Conservation (phyloP, 176 grass and related monocot species). For the sorghum (Sorghum bicolor) region DNA sequence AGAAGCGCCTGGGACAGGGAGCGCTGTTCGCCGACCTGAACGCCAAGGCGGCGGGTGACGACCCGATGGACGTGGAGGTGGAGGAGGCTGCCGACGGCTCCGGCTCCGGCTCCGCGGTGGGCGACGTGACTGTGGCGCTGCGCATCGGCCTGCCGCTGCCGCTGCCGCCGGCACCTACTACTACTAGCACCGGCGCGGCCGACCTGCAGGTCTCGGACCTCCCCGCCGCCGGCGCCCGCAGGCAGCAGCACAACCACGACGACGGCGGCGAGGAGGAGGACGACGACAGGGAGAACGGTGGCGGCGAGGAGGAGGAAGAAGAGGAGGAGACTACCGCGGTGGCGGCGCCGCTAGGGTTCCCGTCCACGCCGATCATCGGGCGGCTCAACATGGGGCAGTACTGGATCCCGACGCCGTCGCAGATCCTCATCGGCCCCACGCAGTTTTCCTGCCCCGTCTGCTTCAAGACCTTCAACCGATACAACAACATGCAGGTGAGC, state of each 20-base stretch:
- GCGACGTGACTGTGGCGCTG: slow-evolving; percentile 65
- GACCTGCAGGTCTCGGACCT: slow-evolving; percentile 53
- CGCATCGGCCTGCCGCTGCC: slow-evolving; percentile 69
- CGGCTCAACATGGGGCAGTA: slow-evolving; percentile 77
- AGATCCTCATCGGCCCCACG: slow-evolving; percentile 88
- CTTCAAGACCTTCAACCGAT: slow-evolving; percentile 94
- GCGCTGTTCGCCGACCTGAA: slow-evolving; percentile 43
- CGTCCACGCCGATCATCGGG: slow-evolving; percentile 61
- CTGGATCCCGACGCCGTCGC: slow-evolving; percentile 96
- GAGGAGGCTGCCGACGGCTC: slow-evolving; percentile 12
- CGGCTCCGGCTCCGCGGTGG: background rate
- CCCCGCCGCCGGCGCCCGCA: background rate
- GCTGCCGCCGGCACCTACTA: slow-evolving; percentile 11
- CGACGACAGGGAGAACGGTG: background rate
- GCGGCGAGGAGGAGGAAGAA: background rate
- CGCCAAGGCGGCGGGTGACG: slow-evolving; percentile 32
- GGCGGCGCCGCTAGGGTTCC: slow-evolving; percentile 55
- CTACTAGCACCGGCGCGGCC: background rate
- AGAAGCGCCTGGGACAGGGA: background rate
- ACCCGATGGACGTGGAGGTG: slow-evolving; percentile 53
- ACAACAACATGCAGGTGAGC: slow-evolving; percentile 98
- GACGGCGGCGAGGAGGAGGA: background rate
- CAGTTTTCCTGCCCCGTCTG: slow-evolving; percentile 96
- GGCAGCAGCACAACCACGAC: background rate
- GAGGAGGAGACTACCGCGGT: background rate